These are phyloP conservation scores for Fusarium coicis DNA, from an alignment of 2,329 filamentous ascomycete species.

Conservation along the genomic window DNA sequence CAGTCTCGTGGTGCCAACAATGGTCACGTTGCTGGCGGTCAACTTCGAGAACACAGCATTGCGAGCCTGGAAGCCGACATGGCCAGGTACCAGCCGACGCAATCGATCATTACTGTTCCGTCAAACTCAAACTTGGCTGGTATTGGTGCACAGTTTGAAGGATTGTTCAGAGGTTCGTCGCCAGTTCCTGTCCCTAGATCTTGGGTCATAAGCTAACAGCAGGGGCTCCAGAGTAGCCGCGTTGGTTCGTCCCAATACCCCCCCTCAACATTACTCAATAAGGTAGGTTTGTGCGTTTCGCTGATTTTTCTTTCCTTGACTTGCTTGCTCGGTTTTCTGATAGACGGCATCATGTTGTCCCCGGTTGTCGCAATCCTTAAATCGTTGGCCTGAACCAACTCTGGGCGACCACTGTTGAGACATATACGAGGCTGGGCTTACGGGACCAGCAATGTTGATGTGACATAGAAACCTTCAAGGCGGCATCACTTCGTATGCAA, in stretches of 20 bases:
- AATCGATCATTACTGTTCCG: not conserved
- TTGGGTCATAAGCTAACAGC: not conserved
- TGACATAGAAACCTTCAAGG: not conserved
- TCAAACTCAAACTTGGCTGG: not conserved
- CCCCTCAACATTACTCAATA: not conserved
- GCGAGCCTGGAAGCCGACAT: constrained; percentile 9
- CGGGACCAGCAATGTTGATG: not conserved
- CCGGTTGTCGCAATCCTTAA: not conserved
- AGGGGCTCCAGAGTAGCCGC: not conserved
- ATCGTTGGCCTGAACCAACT: not conserved
- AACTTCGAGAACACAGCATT: not conserved
- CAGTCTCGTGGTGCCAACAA: not conserved
- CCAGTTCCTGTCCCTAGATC: not conserved
- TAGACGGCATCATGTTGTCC: not conserved
- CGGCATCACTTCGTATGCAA: not conserved
- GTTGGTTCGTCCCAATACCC: not conserved
- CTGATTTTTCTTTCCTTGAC: not conserved
- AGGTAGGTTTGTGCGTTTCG: not conserved
- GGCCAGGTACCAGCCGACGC: not conserved
- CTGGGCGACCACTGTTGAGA: not conserved
- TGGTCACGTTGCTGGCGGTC: not conserved
- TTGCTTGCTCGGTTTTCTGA: not conserved
- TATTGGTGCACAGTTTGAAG: constrained; percentile 8
- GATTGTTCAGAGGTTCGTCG: not conserved
- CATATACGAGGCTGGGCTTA: not conserved